Evolutionary conservation across 371 early-diverging fungal species (phyloP), one percentile per base, ranked within the genome.

Genomic region (Furculomyces boomerangus): DNA sequence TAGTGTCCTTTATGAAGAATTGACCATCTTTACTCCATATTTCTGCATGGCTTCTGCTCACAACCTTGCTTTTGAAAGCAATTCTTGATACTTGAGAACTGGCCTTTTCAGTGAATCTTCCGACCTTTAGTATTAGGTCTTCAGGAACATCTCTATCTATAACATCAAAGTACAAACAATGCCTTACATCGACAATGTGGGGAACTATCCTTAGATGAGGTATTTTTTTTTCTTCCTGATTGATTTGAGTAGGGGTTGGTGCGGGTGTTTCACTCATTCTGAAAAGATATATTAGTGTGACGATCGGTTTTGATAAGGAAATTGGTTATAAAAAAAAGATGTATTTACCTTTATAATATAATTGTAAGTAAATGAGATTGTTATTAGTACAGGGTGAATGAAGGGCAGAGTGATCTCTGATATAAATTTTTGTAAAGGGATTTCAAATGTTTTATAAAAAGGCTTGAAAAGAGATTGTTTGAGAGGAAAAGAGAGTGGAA

Each of bases 51-150:
- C 81, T 78, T 55, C 96, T 75, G 40, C 82, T 81, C 29, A 96
- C 93, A 24, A 96, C 96, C 58, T 96, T 93, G 64, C 83, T 83
- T 64, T 86, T 84, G 73, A 95, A 95, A 16, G 86, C 79, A 46
- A 87, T 77, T 40, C 82, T 74, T 63, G 80, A 80, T 41, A 74
- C 67, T 31, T 71, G 66, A 46, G 71, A 66, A 51, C 66, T 65
- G 49, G 76, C 74, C 54, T 80, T 78, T 52, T 89, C 88, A 0
- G 88, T 84, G 54, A 83, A 86, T 43, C 90, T 71, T 0, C 88
- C 88, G 43, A 89, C 78, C 54, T 84, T 83, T 48, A 88, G 73
- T 2, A 78, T 62, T 22, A 78, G 70, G 37, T 78, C 78, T 24
- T 78, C 76, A 22, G 79, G 71, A n/a, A 88, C 71, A 43, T 84